Conservation (phyloP, 75 land plant genomes). For the Adiantum capillusveneris region DNA sequence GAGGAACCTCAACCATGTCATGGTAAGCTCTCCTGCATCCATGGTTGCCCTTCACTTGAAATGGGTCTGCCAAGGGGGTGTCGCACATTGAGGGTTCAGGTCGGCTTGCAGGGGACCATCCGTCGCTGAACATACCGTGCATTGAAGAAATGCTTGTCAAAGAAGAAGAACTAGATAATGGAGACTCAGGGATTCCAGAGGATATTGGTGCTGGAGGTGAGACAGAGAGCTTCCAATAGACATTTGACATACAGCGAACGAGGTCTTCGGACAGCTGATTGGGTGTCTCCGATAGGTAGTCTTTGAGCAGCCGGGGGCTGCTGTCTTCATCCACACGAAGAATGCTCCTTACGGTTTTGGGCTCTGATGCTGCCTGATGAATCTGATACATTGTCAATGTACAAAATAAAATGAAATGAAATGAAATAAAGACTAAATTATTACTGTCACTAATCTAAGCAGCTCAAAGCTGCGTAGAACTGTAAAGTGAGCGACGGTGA, state of each 20-base stretch:
- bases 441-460: too few relatives aligned
- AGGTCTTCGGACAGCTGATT: conserved; percentile 77
- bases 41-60: conserved; percentile 17
- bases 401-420: too few relatives aligned
- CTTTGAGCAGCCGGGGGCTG: conserved; percentile 37
- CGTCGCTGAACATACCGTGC: conserved; percentile 3
- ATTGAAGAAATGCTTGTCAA: conserved; percentile 18
- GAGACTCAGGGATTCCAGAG: conserved; percentile 25
- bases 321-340: neutral
- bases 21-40: conserved; percentile 56
- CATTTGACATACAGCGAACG: conserved; percentile 68
- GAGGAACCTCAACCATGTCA: conserved; percentile 63
- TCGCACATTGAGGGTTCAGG: conserved; percentile 20
- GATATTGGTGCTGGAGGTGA: conserved; percentile 15
- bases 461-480: too few relatives aligned
- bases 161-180: conserved; percentile 34
- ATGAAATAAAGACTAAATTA: too few relatives aligned
- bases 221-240: conserved; percentile 54
- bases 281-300: conserved; percentile 56
- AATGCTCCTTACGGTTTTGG: too few relatives aligned
- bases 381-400: too few relatives aligned
- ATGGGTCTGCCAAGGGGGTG: conserved; percentile 37
- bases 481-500: too few relatives aligned
- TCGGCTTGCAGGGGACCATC: conserved; percentile 21
- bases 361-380: too few relatives aligned